Conservation (phyloP, 2,329 filamentous ascomycete genomes). For the Aspergillus bombycis region DNA sequence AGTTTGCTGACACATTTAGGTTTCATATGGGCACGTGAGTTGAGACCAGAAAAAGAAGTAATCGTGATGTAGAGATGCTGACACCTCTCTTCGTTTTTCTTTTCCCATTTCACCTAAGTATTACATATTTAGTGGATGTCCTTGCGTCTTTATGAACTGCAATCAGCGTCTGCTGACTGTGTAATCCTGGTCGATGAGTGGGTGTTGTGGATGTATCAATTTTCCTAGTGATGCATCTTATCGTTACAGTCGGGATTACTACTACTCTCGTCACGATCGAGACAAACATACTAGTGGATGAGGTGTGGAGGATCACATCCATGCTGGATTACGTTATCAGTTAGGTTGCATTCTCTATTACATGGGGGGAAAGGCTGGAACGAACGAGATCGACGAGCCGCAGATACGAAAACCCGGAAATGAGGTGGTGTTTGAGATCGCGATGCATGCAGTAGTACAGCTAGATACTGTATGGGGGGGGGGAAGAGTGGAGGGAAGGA, state of each 20-base stretch:
- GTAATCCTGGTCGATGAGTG: not conserved
- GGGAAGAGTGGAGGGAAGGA: not conserved
- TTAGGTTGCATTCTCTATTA: not conserved
- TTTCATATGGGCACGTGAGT: not conserved
- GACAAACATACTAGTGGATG: not conserved
- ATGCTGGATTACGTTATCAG: not conserved
- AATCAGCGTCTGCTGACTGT: not conserved
- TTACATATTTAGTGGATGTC: not conserved
- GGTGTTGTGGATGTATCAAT: not conserved
- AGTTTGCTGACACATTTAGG: not conserved
- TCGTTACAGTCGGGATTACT: not conserved
- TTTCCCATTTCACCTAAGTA: not conserved
- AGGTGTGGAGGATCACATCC: not conserved
- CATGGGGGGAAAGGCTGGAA: not conserved
- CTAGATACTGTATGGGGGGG: not conserved
- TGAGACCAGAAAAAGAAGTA: not conserved
- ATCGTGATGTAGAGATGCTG: not conserved
- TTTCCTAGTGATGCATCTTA: not conserved
- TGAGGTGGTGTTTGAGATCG: constrained; percentile 1
- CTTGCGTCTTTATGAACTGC: not conserved
- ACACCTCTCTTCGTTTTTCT: not conserved
- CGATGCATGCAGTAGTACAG: constrained; percentile 6
- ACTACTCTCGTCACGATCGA: not conserved
- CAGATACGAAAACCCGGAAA: constrained; percentile 19
- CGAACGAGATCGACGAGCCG: not conserved